Evolutionary conservation across 169 alveolate genomes (phyloP), one percentile per base, ranked within the genome.

Genomic region (Eimeria necatrix): DNA sequence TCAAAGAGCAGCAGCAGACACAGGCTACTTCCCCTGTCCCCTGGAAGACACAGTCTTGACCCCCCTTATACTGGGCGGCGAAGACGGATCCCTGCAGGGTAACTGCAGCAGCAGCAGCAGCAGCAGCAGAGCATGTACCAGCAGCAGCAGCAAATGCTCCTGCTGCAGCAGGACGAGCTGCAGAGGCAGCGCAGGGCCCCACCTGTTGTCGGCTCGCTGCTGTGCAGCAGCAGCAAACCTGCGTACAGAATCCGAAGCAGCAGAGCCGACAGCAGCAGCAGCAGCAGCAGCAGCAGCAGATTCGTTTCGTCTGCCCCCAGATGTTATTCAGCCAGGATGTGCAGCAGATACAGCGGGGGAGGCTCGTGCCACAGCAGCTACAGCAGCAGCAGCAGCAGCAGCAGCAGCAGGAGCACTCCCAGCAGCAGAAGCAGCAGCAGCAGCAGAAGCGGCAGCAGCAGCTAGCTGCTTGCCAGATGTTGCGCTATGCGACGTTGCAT

Each of bases 71-170:
- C 81, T 71, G 49, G 81, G 81, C 4, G 81, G 81, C 16, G 81
- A 71, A 12, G 41, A 71, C 16, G 9, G 51, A 9, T 32, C 49
- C 9, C 18, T 32, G 9, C 10, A 26, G 3, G 49, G 41, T 20
- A 20, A 71, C n/a, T 71, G 48, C 81, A 71, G 81, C 81, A 24
- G 81, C 81, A 24, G 46, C 51, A 24, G 81, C 81, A 71, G 81
- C 81, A 32, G 81, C 81, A 71, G 18, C 73, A 7, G n/a, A n/a
- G n/a, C n/a, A n/a, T n/a, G n/a, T n/a, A n/a, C n/a, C n/a, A n/a
- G 73, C 73, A 61, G 73, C 73, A 61, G 73, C 73, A 61, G 73
- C 22, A 61, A 26, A 20, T 61, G 73, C 73, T 61, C n/a, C n/a
- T n/a, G n/a, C n/a, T n/a, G n/a, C n/a, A n/a, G n/a, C n/a, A n/a